Conservation (phyloP, 805 yeast species). For the Sugiyamaella floridensis region DNA sequence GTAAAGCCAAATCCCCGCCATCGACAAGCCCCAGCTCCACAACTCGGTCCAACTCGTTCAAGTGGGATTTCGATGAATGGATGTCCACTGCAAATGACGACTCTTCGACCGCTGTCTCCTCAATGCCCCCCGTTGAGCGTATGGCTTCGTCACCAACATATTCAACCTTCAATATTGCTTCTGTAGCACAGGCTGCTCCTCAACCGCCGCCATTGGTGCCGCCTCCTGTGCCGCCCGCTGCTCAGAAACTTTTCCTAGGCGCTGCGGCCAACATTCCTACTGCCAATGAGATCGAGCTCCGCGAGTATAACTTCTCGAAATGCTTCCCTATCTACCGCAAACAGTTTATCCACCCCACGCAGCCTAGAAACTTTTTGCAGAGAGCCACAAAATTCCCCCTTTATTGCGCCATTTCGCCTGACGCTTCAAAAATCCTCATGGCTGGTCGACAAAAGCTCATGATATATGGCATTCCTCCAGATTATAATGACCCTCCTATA, state of each 20-base stretch:
- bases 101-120: background rate
- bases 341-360: conserved; percentile 47
- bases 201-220: background rate
- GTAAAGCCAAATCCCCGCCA: background rate
- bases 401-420: conserved; percentile 56
- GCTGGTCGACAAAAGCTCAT: conserved; percentile 68
- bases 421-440: conserved; percentile 56
- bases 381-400: conserved; percentile 37
- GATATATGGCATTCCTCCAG: conserved; percentile 48
- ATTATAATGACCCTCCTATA: conserved; percentile 44
- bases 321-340: conserved; percentile 80
- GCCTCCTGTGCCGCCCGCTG: background rate
- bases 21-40: background rate
- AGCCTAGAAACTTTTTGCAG: conserved; percentile 43
- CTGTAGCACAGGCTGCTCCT: background rate
- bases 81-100: background rate
- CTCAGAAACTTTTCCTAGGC: background rate
- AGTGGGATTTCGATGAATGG: conserved; percentile 3
- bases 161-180: background rate
- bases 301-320: conserved; percentile 50
- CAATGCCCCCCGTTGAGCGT: background rate
- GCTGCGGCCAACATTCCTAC: conserved; percentile 1
- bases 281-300: conserved; percentile 12
- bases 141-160: background rate
- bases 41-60: background rate